These are phyloP conservation scores for Eucalyptus tenuipes DNA, from an alignment of 345 rosid genomes.

Conservation along the genomic window DNA sequence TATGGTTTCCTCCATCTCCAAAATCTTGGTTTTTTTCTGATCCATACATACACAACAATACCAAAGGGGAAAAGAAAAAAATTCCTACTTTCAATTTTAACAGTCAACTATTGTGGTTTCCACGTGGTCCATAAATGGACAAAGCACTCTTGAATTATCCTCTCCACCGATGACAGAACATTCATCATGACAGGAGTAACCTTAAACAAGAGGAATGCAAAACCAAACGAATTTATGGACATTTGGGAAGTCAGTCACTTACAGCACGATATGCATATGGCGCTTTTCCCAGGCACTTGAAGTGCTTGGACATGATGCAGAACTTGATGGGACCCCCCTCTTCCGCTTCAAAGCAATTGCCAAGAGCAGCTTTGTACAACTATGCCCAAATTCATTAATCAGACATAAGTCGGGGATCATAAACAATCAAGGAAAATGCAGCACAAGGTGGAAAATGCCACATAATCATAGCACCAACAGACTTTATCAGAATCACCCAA, in stretches of 20 bases:
- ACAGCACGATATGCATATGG: constrained; percentile 87
- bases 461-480: background rate
- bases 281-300: constrained; percentile 76
- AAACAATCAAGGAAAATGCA: background rate
- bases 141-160: background rate
- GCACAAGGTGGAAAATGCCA: background rate
- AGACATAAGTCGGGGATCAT: background rate
- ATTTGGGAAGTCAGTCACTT: constrained; percentile 1
- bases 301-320: constrained; percentile 71
- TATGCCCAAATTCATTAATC: background rate
- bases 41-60: background rate
- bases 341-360: constrained; percentile 67
- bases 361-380: constrained; percentile 82
- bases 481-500: constrained; percentile 72
- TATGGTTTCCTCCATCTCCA: background rate
- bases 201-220: background rate
- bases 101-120: background rate
- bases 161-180: rapidly evolving
- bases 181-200: background rate
- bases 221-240: background rate
- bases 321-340: constrained; percentile 84
- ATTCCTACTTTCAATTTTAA: no score
- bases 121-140: background rate
- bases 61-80: no score
- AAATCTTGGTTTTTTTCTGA: background rate